These are phyloP conservation scores for Teratosphaeria nubilosa DNA, from an alignment of 2,329 filamentous ascomycete genomes.

Conservation along the genomic window DNA sequence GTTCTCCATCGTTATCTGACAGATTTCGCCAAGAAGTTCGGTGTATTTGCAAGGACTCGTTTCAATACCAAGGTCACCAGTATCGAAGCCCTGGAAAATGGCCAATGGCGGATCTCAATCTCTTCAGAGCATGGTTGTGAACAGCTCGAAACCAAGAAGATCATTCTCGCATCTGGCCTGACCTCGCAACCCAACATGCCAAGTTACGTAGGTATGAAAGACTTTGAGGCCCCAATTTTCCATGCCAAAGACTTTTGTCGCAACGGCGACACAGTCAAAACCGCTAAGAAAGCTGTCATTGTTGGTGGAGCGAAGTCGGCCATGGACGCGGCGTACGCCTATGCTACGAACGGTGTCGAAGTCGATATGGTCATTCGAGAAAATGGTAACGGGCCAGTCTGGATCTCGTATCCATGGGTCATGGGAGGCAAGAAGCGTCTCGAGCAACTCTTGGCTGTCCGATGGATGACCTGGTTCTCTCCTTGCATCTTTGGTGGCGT, in stretches of 20 bases:
- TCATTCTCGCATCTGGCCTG: slow-evolving; percentile 54
- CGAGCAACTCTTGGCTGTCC: slow-evolving; percentile 56
- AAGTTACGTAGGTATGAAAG: slow-evolving; percentile 37
- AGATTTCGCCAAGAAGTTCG: slow-evolving; percentile 45
- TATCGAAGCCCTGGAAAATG: not conserved
- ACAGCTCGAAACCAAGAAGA: slow-evolving; percentile 36
- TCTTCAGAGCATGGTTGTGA: not conserved
- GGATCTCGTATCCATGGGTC: slow-evolving; percentile 46
- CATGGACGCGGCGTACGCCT: slow-evolving; percentile 53
- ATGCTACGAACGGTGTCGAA: slow-evolving; percentile 40
- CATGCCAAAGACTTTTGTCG: not conserved
- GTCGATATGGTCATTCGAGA: slow-evolving; percentile 50
- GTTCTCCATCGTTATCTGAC: slow-evolving; percentile 49
- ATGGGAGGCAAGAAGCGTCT: slow-evolving; percentile 24
- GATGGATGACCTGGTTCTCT: slow-evolving; percentile 62
- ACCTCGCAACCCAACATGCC: slow-evolving; percentile 47
- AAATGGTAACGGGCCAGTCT: slow-evolving; percentile 50
- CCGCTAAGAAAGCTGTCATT: slow-evolving; percentile 24
- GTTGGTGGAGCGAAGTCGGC: slow-evolving; percentile 54
- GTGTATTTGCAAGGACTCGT: slow-evolving; percentile 38
- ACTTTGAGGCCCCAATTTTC: slow-evolving; percentile 1
- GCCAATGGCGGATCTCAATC: not conserved
- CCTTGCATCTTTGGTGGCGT: slow-evolving; percentile 62
- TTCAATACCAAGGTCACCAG: slow-evolving; percentile 33
- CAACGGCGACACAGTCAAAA: not conserved